These are phyloP conservation scores for Chlamydomonas sp. DNA, from an alignment of 139 green algal genomes.

Conservation along the genomic window DNA sequence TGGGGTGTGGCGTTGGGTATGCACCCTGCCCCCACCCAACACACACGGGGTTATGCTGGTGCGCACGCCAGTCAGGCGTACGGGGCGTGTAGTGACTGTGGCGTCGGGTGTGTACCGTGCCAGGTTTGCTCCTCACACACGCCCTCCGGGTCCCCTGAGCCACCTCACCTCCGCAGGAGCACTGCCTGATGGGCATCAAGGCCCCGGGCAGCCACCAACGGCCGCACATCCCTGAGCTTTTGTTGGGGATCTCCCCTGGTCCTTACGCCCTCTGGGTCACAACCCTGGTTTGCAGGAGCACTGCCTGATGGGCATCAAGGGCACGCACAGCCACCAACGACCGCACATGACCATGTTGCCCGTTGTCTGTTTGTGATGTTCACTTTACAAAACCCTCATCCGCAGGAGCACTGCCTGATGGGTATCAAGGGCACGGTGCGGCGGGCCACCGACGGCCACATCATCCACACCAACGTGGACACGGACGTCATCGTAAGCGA, in stretches of 20 bases:
- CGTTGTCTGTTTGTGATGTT: not conserved
- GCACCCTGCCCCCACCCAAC: too few species aligned
- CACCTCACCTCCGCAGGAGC: too few species aligned
- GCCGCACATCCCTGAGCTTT: not conserved
- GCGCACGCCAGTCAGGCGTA: too few species aligned
- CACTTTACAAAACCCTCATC: not conserved
- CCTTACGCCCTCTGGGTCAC: too few species aligned
- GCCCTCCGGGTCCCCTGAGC: too few species aligned
- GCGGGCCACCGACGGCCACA: conserved; percentile 73
- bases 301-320: conserved; percentile 55
- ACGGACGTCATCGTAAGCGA: conserved; percentile 84
- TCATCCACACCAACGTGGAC: conserved; percentile 88
- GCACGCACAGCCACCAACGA: not conserved
- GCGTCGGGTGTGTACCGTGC: too few species aligned
- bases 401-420: conserved; percentile 89
- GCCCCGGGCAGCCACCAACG: not conserved
- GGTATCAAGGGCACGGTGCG: conserved; percentile 81
- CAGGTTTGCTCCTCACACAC: too few species aligned
- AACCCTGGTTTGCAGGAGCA: conserved; percentile 68
- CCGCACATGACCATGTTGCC: not conserved
- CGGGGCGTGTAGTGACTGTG: too few species aligned
- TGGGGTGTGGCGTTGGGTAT: too few species aligned
- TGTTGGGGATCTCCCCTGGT: not conserved
- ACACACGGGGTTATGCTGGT: too few species aligned
- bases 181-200: too few species aligned